Evolutionary conservation across 768 basidiomycete genomes (phyloP).

Genomic region (Boletus rubropictus): DNA sequence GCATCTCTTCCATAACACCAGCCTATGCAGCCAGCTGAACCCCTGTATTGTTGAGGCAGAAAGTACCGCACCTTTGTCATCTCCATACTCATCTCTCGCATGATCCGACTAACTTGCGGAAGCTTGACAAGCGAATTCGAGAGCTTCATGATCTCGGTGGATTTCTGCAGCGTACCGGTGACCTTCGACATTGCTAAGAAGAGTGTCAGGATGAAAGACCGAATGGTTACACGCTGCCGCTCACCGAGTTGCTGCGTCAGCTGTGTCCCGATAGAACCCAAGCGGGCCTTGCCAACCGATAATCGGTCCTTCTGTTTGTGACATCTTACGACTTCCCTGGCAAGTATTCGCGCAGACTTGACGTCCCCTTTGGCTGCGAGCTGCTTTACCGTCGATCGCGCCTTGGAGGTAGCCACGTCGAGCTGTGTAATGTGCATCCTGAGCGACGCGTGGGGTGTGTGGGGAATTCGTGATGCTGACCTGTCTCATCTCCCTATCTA

Average conservation of each 20-base stretch:
- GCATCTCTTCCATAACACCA: conserved; percentile 97
- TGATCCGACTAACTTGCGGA: conserved; percentile 85
- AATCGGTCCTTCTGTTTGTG: conserved; percentile 92
- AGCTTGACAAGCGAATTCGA: conserved; percentile 90
- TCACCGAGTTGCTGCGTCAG: conserved; percentile 87
- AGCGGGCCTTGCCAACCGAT: conserved; percentile 85
- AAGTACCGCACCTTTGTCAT: conserved; percentile 82
- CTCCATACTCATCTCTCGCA: conserved; percentile 99
- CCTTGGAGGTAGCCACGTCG: conserved; percentile 77
- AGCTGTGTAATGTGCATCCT: conserved; percentile 44
- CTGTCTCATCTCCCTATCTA: conserved; percentile 96
- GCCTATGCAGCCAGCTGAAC: conserved; percentile 48
- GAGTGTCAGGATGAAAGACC: neutral
- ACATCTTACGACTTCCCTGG: conserved; percentile 90
- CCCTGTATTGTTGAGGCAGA: neutral
- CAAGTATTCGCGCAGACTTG: conserved; percentile 88
- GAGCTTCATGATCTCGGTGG: conserved; percentile 97
- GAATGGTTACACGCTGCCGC: conserved; percentile 22
- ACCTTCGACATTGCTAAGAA: conserved; percentile 87
- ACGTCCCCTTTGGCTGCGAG: conserved; percentile 87
- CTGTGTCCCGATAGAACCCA: conserved; percentile 88
- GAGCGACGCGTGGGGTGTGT: conserved; percentile 11
- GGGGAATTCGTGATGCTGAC: conserved; percentile 41
- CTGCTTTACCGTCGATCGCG: conserved; percentile 73
- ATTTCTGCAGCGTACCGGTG: conserved; percentile 95